Evolutionary conservation across 306 rosid genomes (phyloP).

Genomic region (Cicer chorassanicum): DNA sequence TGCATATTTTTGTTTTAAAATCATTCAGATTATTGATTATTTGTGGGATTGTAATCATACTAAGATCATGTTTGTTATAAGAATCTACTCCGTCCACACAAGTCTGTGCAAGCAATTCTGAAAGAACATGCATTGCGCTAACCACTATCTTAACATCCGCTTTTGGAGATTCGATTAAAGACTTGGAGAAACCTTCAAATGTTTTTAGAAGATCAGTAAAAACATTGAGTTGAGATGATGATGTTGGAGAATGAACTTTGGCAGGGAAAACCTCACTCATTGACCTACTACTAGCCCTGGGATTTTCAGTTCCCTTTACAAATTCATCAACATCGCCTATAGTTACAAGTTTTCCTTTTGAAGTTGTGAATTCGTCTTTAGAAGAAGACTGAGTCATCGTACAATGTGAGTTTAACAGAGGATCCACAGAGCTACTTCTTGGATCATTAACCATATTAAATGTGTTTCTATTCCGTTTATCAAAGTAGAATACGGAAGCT

Average conservation of each 20-base stretch:
- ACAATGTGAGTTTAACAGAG: conserved; percentile 38
- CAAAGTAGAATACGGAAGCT: conserved; percentile 44
- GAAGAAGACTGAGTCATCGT: conserved; percentile 40
- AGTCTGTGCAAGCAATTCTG: conserved; percentile 61
- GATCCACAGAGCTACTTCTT: conserved; percentile 41
- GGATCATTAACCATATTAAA: conserved; percentile 43
- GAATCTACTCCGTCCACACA: conserved; percentile 46
- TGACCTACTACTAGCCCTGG: conserved; percentile 36
- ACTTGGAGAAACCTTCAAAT: conserved; percentile 51
- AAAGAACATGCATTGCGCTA: conserved; percentile 59
- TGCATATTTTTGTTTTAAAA: conserved; percentile 44
- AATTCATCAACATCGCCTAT: conserved; percentile 33
- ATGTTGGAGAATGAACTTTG: conserved; percentile 36
- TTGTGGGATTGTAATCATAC: conserved; percentile 48
- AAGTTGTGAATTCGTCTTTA: conserved; percentile 23
- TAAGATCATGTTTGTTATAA: conserved; percentile 45
- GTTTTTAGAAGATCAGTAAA: conserved; percentile 45
- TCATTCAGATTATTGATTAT: conserved; percentile 58
- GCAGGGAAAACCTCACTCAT: conserved; percentile 35
- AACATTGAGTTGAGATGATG: conserved; percentile 44
- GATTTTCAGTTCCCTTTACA: conserved; percentile 42
- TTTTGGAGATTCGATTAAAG: conserved; percentile 53
- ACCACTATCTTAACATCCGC: conserved; percentile 51
- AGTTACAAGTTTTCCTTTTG: conserved; percentile 36
- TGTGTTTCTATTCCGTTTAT: conserved; percentile 42